A percentile compares a stretch with the other conserved stretches of the same genome.
Conservation (phyloP, 371 early-diverging fungal genomes). For the Rhizopus stolonifer region DNA sequence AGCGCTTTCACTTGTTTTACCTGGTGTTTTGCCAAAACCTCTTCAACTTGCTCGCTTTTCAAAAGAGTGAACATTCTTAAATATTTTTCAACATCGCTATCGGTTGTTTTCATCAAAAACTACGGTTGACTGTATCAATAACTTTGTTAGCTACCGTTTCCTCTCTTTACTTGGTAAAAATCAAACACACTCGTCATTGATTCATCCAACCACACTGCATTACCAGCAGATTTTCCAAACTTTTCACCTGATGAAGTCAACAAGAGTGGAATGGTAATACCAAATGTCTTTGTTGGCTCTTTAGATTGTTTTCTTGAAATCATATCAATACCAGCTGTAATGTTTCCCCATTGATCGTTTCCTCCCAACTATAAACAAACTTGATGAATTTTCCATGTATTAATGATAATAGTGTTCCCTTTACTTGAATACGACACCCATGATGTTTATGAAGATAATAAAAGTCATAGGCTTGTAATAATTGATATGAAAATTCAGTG, state of each 20-base stretch:
- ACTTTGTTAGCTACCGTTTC: too few relatives aligned
- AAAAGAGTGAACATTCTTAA: conserved; percentile 84
- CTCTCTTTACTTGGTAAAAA: conserved; percentile 90
- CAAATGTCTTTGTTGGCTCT: conserved; percentile 57
- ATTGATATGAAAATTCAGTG: conserved; percentile 95
- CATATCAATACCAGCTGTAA: conserved; percentile 90
- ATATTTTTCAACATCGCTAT: conserved; percentile 75
- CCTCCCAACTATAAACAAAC: conserved; percentile 91
- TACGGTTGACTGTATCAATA: too few relatives aligned
- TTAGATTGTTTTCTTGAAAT: conserved; percentile 61
- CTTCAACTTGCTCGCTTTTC: conserved; percentile 52
- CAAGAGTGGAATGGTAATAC: conserved; percentile 88
- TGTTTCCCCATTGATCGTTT: conserved; percentile 98
- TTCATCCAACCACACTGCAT: conserved; percentile 92
- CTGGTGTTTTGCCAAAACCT: conserved; percentile 64
- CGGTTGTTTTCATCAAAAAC: conserved; percentile 76
- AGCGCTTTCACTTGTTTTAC: conserved; percentile 21
- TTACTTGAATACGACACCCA: conserved; percentile 69
- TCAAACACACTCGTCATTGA: conserved; percentile 80
- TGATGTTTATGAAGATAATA: conserved; percentile 74
- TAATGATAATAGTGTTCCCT: not conserved
- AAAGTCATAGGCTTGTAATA: conserved; percentile 94
- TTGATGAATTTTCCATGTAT: not conserved
- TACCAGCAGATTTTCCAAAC: conserved; percentile 95
- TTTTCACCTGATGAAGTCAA: conserved; percentile 89